Evolutionary conservation across 2,329 filamentous ascomycete species (phyloP).

Genomic region (Talaromyces piceae): DNA sequence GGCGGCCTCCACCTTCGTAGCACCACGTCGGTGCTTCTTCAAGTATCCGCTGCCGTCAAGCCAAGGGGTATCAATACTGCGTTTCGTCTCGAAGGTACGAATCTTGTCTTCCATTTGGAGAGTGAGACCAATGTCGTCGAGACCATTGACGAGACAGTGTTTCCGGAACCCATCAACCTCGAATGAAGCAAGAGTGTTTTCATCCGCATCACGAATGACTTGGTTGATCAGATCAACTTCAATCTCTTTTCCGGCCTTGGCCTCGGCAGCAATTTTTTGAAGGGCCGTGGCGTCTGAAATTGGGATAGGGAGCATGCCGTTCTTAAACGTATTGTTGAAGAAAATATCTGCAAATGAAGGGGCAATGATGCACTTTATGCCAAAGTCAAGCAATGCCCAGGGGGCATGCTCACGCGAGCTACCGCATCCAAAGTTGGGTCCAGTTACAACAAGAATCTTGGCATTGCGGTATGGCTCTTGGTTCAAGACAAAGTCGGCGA

Average conservation of each 20-base stretch:
- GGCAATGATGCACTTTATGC: slow-evolving; percentile 88
- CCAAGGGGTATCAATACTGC: slow-evolving; percentile 77
- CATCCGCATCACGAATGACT: slow-evolving; percentile 66
- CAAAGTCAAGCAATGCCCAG: slow-evolving; percentile 94
- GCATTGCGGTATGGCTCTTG: slow-evolving; percentile 72
- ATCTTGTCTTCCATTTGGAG: slow-evolving; percentile 92
- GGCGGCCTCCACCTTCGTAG: slow-evolving; percentile 56
- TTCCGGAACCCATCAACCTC: slow-evolving; percentile 91
- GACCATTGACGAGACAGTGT: slow-evolving; percentile 85
- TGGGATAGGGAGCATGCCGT: slow-evolving; percentile 88
- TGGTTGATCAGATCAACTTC: slow-evolving; percentile 86
- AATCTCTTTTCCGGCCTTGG: slow-evolving; percentile 70
- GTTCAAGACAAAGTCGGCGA: slow-evolving; percentile 82
- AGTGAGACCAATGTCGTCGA: slow-evolving; percentile 92
- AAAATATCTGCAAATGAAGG: slow-evolving; percentile 88
- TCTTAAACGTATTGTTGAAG: slow-evolving; percentile 99
- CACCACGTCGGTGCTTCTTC: slow-evolving; percentile 46
- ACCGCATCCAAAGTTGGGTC: slow-evolving; percentile 92
- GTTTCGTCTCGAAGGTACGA: slow-evolving; percentile 67
- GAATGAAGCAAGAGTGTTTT: slow-evolving; percentile 68
- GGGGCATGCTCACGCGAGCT: slow-evolving; percentile 90
- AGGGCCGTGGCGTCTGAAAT: slow-evolving; percentile 62
- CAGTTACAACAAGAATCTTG: slow-evolving; percentile 88
- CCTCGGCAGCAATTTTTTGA: slow-evolving; percentile 66
- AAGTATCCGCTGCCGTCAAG: slow-evolving; percentile 81